Conservation (phyloP, 2,329 filamentous ascomycete genomes). For the Cladosporium oxysporum region DNA sequence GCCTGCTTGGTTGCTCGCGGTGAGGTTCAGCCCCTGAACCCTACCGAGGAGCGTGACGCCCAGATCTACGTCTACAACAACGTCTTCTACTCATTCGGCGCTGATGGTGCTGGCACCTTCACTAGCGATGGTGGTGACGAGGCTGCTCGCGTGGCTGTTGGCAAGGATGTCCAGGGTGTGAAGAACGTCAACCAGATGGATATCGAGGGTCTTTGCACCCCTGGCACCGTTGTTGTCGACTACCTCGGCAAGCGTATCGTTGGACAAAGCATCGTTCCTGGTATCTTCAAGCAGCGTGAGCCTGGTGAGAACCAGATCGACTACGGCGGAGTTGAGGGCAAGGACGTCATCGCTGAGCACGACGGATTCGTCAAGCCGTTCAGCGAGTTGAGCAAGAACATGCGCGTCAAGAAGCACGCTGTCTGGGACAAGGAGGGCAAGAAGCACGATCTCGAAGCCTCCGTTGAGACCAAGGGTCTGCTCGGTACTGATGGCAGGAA, state of each 20-base stretch:
- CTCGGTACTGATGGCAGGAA: conserved; percentile 94
- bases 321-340: conserved; percentile 96
- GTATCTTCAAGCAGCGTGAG: conserved; percentile 98
- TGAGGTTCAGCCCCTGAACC: conserved; percentile 91
- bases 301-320: conserved; percentile 98
- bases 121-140: conserved; percentile 95
- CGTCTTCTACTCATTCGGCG: conserved; percentile 98
- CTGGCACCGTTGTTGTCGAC: conserved; percentile 93
- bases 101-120: conserved; percentile 96
- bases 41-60: conserved; percentile 86
- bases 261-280: conserved; percentile 95
- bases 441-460: conserved; percentile 87
- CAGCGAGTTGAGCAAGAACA: conserved; percentile 83
- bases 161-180: conserved; percentile 93
- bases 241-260: conserved; percentile 97
- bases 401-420: conserved; percentile 89
- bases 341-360: conserved; percentile 89
- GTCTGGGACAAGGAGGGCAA: conserved; percentile 98
- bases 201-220: conserved; percentile 90
- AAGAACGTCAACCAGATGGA: conserved; percentile 96
- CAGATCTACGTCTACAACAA: conserved; percentile 99
- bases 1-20: conserved; percentile 90
- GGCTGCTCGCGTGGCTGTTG: conserved; percentile 90
- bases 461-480: conserved; percentile 97
- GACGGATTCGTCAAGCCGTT: conserved; percentile 83